phyloP scores from a whole-genome alignment of 257 asterid genomes.

The Eustoma russellianum region DNA sequence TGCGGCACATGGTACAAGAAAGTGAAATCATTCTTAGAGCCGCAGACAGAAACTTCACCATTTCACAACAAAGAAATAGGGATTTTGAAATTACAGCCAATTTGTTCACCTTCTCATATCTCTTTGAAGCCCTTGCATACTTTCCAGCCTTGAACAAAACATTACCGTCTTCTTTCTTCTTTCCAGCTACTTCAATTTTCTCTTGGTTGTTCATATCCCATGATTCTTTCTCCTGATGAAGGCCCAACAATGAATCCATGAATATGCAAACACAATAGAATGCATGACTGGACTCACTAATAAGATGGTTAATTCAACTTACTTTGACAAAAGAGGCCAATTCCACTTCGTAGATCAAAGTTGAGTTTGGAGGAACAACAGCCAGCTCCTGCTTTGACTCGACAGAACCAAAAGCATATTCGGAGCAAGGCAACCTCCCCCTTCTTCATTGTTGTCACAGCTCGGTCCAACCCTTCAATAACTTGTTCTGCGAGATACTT shows the following conservation, averaged over 20 bases:
- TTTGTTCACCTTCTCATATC: slow-evolving; percentile 24
- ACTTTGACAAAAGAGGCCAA: slow-evolving; percentile 33
- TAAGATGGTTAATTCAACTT: neutral
- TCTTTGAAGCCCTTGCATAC: slow-evolving; percentile 24
- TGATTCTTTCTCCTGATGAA: slow-evolving; percentile 28
- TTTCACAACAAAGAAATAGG: neutral
- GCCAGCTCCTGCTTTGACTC: slow-evolving; percentile 30
- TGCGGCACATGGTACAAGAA: slow-evolving; percentile 12
- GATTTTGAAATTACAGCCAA: neutral
- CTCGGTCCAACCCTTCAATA: slow-evolving; percentile 25
- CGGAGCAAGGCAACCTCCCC: slow-evolving; percentile 27
- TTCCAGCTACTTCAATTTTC: slow-evolving; percentile 30
- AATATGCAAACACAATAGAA: neutral
- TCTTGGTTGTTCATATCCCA: slow-evolving; percentile 40
- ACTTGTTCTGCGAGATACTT: slow-evolving; percentile 22
- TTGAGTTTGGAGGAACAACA: slow-evolving; percentile 27
- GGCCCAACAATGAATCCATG: neutral
- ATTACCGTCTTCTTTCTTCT: slow-evolving; percentile 40
- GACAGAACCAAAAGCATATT: slow-evolving; percentile 29
- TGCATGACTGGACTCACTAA: neutral
- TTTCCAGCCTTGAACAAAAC: slow-evolving; percentile 28
- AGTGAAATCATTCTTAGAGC: too few relatives aligned
- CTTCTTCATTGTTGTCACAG: slow-evolving; percentile 34
- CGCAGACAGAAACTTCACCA: neutral
- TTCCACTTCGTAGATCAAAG: slow-evolving; percentile 24